Percentiles rank a stretch among this genome's conserved stretches.
These are phyloP conservation scores for Seiridium unicorne DNA, from an alignment of 2,329 filamentous ascomycete genomes.

Conservation along the genomic window DNA sequence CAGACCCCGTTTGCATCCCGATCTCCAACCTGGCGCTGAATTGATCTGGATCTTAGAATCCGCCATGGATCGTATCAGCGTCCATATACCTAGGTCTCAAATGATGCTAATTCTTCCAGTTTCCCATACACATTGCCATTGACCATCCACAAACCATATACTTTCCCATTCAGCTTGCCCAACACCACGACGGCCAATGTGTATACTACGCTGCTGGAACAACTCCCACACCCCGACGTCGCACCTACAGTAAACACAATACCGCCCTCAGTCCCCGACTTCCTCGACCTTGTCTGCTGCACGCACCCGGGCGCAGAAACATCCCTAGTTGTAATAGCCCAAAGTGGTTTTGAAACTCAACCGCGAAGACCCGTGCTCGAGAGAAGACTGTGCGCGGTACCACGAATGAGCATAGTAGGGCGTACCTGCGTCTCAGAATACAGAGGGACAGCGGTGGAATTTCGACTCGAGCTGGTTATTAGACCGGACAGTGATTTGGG, in stretches of 20 bases:
- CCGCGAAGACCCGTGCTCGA: too few relatives aligned
- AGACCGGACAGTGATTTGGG: conserved; percentile 3
- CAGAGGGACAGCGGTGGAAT: not conserved
- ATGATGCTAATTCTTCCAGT: conserved; percentile 16
- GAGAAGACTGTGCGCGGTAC: too few relatives aligned
- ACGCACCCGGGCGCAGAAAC: too few relatives aligned
- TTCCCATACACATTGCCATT: conserved; percentile 32
- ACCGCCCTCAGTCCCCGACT: too few relatives aligned
- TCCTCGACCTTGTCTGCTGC: too few relatives aligned
- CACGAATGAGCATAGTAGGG: not conserved
- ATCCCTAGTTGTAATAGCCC: too few relatives aligned
- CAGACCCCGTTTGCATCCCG: conserved; percentile 3
- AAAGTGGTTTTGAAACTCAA: too few relatives aligned
- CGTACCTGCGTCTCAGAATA: not conserved
- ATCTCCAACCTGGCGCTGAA: conserved; percentile 1
- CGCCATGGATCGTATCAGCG: conserved; percentile 6
- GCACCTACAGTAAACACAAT: not conserved
- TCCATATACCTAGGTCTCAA: not conserved
- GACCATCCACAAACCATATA: conserved; percentile 20
- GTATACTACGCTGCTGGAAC: not conserved
- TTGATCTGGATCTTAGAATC: conserved; percentile 13
- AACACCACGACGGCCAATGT: conserved; percentile 22
- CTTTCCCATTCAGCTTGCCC: conserved; percentile 21
- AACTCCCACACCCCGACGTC: conserved; percentile 14
- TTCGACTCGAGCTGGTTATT: conserved; percentile 23